Percentiles rank a stretch among this genome's conserved stretches.
Evolutionary conservation across 805 yeast species (phyloP).

Genomic region (Tetrapisispora arboricola): DNA sequence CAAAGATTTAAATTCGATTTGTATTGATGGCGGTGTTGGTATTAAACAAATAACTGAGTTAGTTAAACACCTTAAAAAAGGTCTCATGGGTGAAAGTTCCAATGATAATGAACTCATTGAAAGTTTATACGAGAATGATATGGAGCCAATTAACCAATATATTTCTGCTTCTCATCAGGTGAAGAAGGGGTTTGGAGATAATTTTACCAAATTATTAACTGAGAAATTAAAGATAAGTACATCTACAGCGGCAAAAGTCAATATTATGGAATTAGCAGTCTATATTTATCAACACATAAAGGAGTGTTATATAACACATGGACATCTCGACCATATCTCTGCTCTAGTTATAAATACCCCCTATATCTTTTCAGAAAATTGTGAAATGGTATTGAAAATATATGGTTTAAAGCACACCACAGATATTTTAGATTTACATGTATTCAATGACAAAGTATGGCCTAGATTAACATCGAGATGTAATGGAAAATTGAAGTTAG

Average conservation of each 20-base stretch:
- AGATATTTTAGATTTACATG: conserved; percentile 38
- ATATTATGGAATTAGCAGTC: conserved; percentile 26
- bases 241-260: too few relatives aligned
- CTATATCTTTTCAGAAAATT: conserved; percentile 12
- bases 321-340: conserved; percentile 73
- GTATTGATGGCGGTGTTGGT: conserved; percentile 78
- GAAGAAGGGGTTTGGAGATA: conserved; percentile 13
- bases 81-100: conserved; percentile 1
- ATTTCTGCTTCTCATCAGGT: conserved; percentile 6
- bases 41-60: conserved; percentile 43
- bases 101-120: conserved; percentile 7
- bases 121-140: conserved; percentile 16
- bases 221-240: too few relatives aligned
- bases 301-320: conserved; percentile 57
- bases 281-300: conserved; percentile 31
- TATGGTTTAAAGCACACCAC: conserved; percentile 48
- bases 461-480: conserved; percentile 42
- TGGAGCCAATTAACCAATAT: conserved; percentile 15
- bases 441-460: conserved; percentile 75
- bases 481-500: conserved; percentile 19
- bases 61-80: conserved; percentile 7
- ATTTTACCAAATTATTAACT: conserved; percentile 3
- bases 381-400: conserved; percentile 35
- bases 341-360: conserved; percentile 69
- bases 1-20: conserved; percentile 33